Evolutionary conservation across 2,329 filamentous ascomycete species (phyloP), one percentile per base, ranked within the genome.

Genomic region (Colletotrichum viniferum): DNA sequence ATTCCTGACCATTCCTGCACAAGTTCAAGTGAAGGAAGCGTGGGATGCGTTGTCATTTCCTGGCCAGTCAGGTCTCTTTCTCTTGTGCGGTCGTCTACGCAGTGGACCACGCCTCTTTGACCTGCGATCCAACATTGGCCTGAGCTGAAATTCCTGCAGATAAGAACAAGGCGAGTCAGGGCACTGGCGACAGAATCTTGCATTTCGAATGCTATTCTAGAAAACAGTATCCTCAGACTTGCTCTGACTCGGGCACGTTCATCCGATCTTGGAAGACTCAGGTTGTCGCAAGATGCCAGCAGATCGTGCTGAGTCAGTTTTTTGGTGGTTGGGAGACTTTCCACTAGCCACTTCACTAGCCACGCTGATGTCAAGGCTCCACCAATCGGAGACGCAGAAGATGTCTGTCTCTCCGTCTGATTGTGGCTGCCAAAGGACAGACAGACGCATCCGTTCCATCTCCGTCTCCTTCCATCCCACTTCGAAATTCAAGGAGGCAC

Each of bases 391-490:
- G 32, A 63, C 71, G 28, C 32, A 21, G 30, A 36, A 69, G 34
- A 16, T 69, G 55, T 69, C 34, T 48, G 30, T 60, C 34, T 62
- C 56, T 69, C 56, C 60, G 34, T 69, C 55, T 48, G 30, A 61
- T 36, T 62, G 67, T 69, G 67, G 67, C 67, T 69, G 56, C 55
- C 14, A 75, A 52, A 75, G 71, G 73, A 75, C 73, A 75, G 73
- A 75, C 69, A 52, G 38, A 16, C 43, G 58, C 68, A 67, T 52
- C 55, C 56, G 30, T 21, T 32, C 58, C 58, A 21, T 32, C 58
- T 32, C 38, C 18, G 58, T 14, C 30, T 30, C 9, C 52, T 43
- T 34, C 55, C 69, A 75, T 75, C 69, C 69, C 69, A 73, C 69
- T 61, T 73, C 28, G 32, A 72, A 34, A 58, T 68, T 64, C 56